Base-by-base conservation (phyloP, 2,329 filamentous ascomycete genomes). In the Beauveria sp. region DNA sequence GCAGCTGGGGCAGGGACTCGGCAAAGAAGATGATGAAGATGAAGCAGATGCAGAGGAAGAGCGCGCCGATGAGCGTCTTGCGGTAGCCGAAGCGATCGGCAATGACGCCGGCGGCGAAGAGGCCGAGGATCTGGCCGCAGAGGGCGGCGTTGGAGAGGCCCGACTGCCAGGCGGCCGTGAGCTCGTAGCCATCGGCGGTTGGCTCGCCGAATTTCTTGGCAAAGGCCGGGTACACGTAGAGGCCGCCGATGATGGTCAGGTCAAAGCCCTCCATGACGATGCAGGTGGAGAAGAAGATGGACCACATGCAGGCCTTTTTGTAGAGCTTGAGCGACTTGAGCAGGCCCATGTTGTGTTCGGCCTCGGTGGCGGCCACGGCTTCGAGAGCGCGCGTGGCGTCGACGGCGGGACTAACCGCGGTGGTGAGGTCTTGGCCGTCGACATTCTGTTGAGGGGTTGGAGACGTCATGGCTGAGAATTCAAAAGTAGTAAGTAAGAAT, bases 111-210 rank as follows among this genome's bases (percentile, higher is more conserved):
- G 77, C 80, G 57, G 79, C 34, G 58, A 81, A 75, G 3, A 82
- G 73, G 1, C 82, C 82, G 1, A 83, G 46, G 24, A 84, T 79
- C 60, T 79, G 74, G 12, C 82, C 82, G 2, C 75, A 74, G 5
- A 77, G 72, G 0, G 77, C 74, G 10, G 76, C 81, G 50, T 81
- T 82, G 47, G 73, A 75, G 3, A 84, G 70, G 7, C 76, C 80
- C 2, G 79, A 75, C 67, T 83, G 81, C 82, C 82, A 84, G 0
- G 75, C 70, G 1, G 78, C 77, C 1, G 77, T 75, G 53, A 84
- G 69, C 62, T 81, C 70, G 62, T 81, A 81, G 0, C 65, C 77
- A 30, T 78, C 67, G 1, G 69, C 63, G 14, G 70, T 67, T 7
- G 66, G 58, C 0, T 67, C 63, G 9, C 78, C 78, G 60, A 77